These are phyloP conservation scores for Jimgerdemannia flammicorona DNA, from an alignment of 192 early-diverging fungal species.

Conservation along the genomic window DNA sequence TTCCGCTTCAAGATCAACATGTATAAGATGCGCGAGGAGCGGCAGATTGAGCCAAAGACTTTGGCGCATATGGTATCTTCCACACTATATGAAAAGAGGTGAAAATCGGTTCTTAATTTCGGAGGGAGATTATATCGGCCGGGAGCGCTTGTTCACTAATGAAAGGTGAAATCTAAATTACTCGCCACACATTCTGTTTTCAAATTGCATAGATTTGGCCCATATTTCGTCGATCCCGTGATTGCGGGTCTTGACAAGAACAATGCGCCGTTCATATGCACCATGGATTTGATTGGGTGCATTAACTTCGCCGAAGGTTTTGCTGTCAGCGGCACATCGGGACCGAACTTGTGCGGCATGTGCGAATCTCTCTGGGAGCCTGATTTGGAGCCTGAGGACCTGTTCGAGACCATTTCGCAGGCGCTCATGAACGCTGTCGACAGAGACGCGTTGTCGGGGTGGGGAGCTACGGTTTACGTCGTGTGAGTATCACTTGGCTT, in stretches of 20 bases:
- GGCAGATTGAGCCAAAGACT: slow-evolving; percentile 92
- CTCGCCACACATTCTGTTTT: not conserved
- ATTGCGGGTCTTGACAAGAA: slow-evolving; percentile 93
- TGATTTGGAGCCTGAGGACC: slow-evolving; percentile 92
- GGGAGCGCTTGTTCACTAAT: too few relatives aligned
- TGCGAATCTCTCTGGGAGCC: slow-evolving; percentile 98
- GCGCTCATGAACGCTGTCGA: slow-evolving; percentile 92
- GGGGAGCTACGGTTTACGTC: slow-evolving; percentile 94
- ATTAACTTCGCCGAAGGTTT: slow-evolving; percentile 92
- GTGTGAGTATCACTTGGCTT: slow-evolving; percentile 50
- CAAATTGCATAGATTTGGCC: slow-evolving; percentile 75
- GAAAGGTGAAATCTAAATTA: not conserved
- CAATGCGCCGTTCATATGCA: slow-evolving; percentile 87
- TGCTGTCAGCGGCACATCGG: slow-evolving; percentile 89
- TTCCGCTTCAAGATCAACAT: slow-evolving; percentile 94
- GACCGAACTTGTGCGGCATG: slow-evolving; percentile 88
- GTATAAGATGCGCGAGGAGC: slow-evolving; percentile 95
- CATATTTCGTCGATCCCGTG: slow-evolving; percentile 93
- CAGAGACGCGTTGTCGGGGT: slow-evolving; percentile 91
- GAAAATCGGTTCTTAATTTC: not conserved
- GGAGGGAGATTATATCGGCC: too few relatives aligned
- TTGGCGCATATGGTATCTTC: slow-evolving; percentile 92
- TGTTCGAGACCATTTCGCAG: slow-evolving; percentile 97
- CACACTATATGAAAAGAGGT: slow-evolving; percentile 83
- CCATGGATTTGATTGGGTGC: slow-evolving; percentile 96